Conservation (phyloP, 306 rosid species). For the Inga laurina region DNA sequence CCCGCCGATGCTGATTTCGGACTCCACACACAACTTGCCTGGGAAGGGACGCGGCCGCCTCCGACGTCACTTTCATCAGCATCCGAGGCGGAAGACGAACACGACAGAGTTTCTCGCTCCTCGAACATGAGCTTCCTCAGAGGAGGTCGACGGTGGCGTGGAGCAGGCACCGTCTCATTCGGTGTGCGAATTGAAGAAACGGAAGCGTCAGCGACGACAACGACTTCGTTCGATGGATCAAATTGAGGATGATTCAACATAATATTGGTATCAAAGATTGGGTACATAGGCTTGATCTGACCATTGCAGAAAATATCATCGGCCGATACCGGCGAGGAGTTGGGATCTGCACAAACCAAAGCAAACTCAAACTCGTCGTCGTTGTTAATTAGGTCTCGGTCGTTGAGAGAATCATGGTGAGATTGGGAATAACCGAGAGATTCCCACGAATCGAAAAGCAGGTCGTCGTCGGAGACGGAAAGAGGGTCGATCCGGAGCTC, state of each 20-base stretch:
- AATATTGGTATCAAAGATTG: constrained; percentile 39
- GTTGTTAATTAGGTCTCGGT: neutral
- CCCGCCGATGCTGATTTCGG: constrained; percentile 29
- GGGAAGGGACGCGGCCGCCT: constrained; percentile 45
- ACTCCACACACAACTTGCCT: constrained; percentile 72
- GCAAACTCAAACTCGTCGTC: constrained; percentile 68
- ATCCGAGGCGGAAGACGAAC: constrained; percentile 64
- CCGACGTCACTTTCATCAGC: constrained; percentile 61
- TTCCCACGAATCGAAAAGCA: constrained; percentile 37
- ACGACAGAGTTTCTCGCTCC: constrained; percentile 54
- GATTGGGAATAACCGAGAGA: neutral
- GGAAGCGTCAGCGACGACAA: neutral
- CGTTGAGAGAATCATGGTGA: neutral
- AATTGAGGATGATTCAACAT: neutral
- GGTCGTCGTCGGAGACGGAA: constrained; percentile 31
- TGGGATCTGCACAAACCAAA: constrained; percentile 44
- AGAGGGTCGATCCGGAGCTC: constrained; percentile 52
- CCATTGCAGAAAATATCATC: constrained; percentile 93
- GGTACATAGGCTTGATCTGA: constrained; percentile 75
- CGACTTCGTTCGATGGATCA: constrained; percentile 9
- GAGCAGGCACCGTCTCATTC: neutral
- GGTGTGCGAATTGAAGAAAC: neutral
- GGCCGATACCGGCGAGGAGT: constrained; percentile 56
- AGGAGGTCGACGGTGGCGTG: constrained; percentile 61
- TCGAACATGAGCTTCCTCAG: constrained; percentile 79